Conservation (phyloP, 2,329 filamentous ascomycete species). For the Xylariaceae sp. region DNA sequence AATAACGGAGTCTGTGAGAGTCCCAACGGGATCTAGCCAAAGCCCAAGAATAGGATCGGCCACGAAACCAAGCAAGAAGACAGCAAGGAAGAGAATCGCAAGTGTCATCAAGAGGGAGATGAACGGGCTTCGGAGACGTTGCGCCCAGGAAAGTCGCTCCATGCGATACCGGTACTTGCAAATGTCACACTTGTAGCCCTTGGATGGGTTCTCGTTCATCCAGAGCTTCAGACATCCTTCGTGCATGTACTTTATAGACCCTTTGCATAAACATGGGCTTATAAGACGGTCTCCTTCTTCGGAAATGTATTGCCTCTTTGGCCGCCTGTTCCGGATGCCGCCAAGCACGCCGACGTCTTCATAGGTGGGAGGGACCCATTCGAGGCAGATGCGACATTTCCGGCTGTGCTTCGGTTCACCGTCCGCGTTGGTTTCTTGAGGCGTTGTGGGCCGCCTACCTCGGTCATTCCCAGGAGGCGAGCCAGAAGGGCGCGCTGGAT, state of each 20-base stretch:
- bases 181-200: slow-evolving; percentile 82
- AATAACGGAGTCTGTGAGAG: slow-evolving; percentile 49
- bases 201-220: slow-evolving; percentile 71
- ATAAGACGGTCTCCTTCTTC: slow-evolving; percentile 52
- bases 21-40: slow-evolving; percentile 72
- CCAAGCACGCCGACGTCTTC: slow-evolving; percentile 31
- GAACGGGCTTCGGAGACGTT: slow-evolving; percentile 60
- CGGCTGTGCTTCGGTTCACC: slow-evolving; percentile 27
- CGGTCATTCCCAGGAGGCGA: slow-evolving; percentile 18
- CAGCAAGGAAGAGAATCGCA: slow-evolving; percentile 60
- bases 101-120: slow-evolving; percentile 68
- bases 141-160: slow-evolving; percentile 69
- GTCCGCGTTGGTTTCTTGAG: slow-evolving; percentile 20
- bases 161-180: slow-evolving; percentile 80
- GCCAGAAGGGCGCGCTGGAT: slow-evolving; percentile 11
- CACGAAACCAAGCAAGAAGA: slow-evolving; percentile 84
- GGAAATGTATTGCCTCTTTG: slow-evolving; percentile 26
- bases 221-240: slow-evolving; percentile 82
- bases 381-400: slow-evolving; percentile 84
- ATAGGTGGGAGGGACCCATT: slow-evolving; percentile 52
- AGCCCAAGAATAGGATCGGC: slow-evolving; percentile 89
- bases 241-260: slow-evolving; percentile 89
- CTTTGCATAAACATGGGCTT: slow-evolving; percentile 89
- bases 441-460: slow-evolving; percentile 14
- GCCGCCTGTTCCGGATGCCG: slow-evolving; percentile 24